Evolutionary conservation across 805 yeast genomes (phyloP), one percentile per base, ranked within the genome.

Genomic region (Saccharomycopsis selenospora): DNA sequence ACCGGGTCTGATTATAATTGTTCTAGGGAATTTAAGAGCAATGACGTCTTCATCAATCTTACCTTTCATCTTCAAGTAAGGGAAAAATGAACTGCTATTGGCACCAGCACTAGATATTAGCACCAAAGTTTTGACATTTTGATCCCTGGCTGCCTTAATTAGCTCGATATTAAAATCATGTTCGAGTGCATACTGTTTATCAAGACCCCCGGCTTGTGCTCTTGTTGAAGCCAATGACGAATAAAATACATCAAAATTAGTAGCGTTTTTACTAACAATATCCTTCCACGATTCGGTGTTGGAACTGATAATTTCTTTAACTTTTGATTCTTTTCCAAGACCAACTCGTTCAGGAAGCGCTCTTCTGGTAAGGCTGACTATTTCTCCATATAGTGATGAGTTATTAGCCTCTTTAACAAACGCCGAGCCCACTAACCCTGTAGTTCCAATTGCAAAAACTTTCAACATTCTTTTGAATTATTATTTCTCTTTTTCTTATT

Each of bases 1-100:
- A 11, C 96, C 96, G 0, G 96, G 96, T 58, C 86, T 73, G 48
- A 89, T 63, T 52, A 89, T 82, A 45, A 87, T 75, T 1, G 89
- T 79, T 47, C 78, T 70, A n/a, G 80, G 81, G 63, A 87, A 89
- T 24, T 70, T 73, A 49, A 88, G 68, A 0, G 68, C 79, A 40
- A 70, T 64, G 7, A 89, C 67, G 42, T 78, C 87, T 41, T 79
- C 74, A 61, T 89, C 96, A 43, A 85, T 68, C 45, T 80, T 76
- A 25, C 95, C 96, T 61, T 89, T 89, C 64, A 83, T 71, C 56
- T 71, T 71, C 40, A 76, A 46, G 58, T 88, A 89, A 3, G 81
- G 73, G 38, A 85, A 69, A n/a, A 56, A 56, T 0, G 95, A 84
- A 29, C 59, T 55, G 0, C 74, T 57, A 50, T 67, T 69, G 0